Base-by-base conservation (phyloP, 305 asterid species). In the Ajuga reptans region DNA sequence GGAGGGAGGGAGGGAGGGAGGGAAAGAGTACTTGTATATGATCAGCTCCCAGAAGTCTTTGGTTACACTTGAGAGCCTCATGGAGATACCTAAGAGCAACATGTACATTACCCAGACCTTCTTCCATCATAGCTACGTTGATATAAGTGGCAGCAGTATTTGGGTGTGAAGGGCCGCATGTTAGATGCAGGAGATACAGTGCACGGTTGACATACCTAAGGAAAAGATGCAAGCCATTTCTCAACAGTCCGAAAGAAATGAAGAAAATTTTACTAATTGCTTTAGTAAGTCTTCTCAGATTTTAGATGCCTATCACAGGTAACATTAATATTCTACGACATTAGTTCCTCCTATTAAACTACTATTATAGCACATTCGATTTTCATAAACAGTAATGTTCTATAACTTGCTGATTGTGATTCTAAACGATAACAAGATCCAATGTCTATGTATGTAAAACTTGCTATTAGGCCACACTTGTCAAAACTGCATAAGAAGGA, bases 71-170 rank as follows among this genome's bases (percentile, higher is more conserved):
- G 65, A 90, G 94, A 77, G 97, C 97, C 89, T 90, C 94, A 39
- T 90, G 97, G 72, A 90, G 97, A 81, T 90, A 90, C 68, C 97
- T 82, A 62, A 90, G 96, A 69, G 97, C 97, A 73, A 90, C 81
- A 73, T 90, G 97, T 69, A 80, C 97, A 79, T 90, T 90, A 34
- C 97, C 97, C 68, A 90, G 72, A 68, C 97, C 97, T 83, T 90
- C 97, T 84, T 90, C 96, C 97, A 90, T 90, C 97, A 90, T 90
- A 73, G 97, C 97, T 2, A 90, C 94, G 56, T 90, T 90, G 47
- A 90, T 90, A 68, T 90, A 90, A 47, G 96, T 88, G 58, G 97
- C 97, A 69, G 97, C 96, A 17, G 97, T 90, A 75, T 88, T 90
- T 63, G 97, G 97, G 77, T 88, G 97, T 74, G 97, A 88, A 60